Percentiles rank a stretch among this genome's conserved stretches.
These are phyloP conservation scores for Ceratocystis diversiconidia DNA, from an alignment of 2,329 filamentous ascomycete genomes.

Conservation along the genomic window DNA sequence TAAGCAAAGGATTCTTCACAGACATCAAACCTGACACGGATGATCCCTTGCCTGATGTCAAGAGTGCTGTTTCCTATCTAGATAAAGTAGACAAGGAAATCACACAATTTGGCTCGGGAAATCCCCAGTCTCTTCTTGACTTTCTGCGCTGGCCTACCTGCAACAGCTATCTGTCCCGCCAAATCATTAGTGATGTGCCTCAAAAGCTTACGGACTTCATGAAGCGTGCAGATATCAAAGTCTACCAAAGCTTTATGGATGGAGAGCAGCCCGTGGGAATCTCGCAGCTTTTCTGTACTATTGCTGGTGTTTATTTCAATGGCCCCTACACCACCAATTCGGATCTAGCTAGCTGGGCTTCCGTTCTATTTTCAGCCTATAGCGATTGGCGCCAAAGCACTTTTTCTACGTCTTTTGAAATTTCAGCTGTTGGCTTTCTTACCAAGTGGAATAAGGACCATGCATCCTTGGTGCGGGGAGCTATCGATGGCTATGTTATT, in stretches of 20 bases:
- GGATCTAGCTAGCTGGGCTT: constrained; percentile 13
- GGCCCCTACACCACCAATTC: constrained; percentile 9
- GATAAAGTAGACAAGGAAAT: not conserved
- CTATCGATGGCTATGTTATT: constrained; percentile 15
- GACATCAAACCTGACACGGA: not conserved
- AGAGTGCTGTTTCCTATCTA: not conserved
- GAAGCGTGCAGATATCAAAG: not conserved
- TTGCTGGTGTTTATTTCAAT: constrained; percentile 2
- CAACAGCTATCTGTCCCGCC: constrained; percentile 10
- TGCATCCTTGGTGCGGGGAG: not conserved
- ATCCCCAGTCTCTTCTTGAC: not conserved
- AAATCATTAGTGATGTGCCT: constrained; percentile 6
- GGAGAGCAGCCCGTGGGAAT: not conserved
- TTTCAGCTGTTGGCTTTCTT: constrained; percentile 9
- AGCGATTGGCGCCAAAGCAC: constrained; percentile 9
- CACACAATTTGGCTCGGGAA: not conserved
- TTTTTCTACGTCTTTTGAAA: constrained; percentile 10
- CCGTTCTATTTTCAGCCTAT: constrained; percentile 8
- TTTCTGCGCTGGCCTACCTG: constrained; percentile 16
- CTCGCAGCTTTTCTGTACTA: constrained; percentile 6
- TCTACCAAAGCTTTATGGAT: not conserved
- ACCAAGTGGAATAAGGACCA: constrained; percentile 6
- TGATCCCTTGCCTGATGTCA: not conserved
- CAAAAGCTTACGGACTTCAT: constrained; percentile 6
- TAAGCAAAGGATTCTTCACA: constrained; percentile 6